Evolutionary conservation across 768 basidiomycete species (phyloP).

Genomic region (Boletus pseudo-olivaceus): DNA sequence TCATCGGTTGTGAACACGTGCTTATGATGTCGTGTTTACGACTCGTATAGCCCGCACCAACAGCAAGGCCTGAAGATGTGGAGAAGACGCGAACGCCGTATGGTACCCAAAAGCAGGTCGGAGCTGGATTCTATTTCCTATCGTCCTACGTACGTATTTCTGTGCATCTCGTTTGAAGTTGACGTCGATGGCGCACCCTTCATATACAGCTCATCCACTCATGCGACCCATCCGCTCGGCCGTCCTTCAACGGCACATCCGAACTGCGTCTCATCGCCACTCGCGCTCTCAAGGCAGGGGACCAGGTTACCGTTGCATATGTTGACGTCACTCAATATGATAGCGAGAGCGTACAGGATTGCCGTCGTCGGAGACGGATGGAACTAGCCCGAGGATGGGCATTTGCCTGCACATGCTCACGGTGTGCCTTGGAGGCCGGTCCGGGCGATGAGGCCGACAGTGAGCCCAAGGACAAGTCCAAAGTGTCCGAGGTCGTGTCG

Average conservation of each 20-base stretch:
- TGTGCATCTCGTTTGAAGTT: not conserved
- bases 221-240: constrained; percentile 63
- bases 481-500: constrained; percentile 37
- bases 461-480: constrained; percentile 50
- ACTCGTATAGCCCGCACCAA: constrained; percentile 45
- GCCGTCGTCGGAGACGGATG: constrained; percentile 60
- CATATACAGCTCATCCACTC: constrained; percentile 58
- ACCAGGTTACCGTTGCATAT: constrained; percentile 72
- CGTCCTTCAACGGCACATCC: constrained; percentile 66
- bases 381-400: constrained; percentile 81
- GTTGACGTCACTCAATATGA: constrained; percentile 61
- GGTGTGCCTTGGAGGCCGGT: constrained; percentile 56
- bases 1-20: not conserved
- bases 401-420: constrained; percentile 70
- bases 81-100: constrained; percentile 75
- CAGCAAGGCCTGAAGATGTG: constrained; percentile 60
- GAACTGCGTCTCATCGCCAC: constrained; percentile 69
- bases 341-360: constrained; percentile 51
- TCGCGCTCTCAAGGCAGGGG: constrained; percentile 66
- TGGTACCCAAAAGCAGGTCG: constrained; percentile 74
- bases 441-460: constrained; percentile 28
- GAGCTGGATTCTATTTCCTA: constrained; percentile 69
- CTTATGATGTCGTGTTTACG: not conserved
- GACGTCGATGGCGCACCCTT: not conserved
- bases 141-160: constrained; percentile 60